Base-by-base conservation (phyloP, 108 stramenopile species). In the Cyclotella choctawhatcheeana region DNA sequence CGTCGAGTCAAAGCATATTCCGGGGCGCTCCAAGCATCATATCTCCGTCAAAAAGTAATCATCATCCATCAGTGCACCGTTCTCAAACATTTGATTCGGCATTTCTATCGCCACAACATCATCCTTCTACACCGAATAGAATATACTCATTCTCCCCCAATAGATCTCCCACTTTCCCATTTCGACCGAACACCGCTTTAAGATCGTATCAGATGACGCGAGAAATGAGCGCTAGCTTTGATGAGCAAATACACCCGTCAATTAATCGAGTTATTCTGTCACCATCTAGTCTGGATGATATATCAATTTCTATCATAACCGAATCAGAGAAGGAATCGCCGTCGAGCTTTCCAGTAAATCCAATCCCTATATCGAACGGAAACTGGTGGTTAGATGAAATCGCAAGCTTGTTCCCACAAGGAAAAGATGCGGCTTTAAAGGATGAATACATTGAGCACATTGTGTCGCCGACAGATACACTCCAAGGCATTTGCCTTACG, bases 401-500 rank as follows among this genome's bases (percentile, higher is more conserved):
- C 22, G 44, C 59, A 0, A 40, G 62, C 18, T 65, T 33, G 43
- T 16, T 16, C 22, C 64, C 18, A 25, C 18, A 44, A 35, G 13
- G 30, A 24, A 48, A 65, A 5, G 30, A 27, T 7, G 8, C 14
- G 16, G 55, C 12, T 14, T 31, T 29, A 3, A 30, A 14, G 31
- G 58, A 50, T 4, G 70, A 71, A 22, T 18, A 45, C 53, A 76
- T 89, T n/a, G 93, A 91, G 53, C 89, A 90, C 53, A 56, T 89
- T 4, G 85, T 92, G 51, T 69, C 92, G 26, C 91, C 93, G 0
- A 94, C 93, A 17, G 93, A 94, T 53, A 94, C 93, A 1, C 33
- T 94, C 12, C 89, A 92, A 66, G 93, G 93, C 20, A 75, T 94
- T 44, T 94, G 93, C 51, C 62, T 94, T 24, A 84, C 89, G 20